Base-by-base conservation (phyloP, 1,284 basidiomycete genomes). In the Boletus semigastroideus region DNA sequence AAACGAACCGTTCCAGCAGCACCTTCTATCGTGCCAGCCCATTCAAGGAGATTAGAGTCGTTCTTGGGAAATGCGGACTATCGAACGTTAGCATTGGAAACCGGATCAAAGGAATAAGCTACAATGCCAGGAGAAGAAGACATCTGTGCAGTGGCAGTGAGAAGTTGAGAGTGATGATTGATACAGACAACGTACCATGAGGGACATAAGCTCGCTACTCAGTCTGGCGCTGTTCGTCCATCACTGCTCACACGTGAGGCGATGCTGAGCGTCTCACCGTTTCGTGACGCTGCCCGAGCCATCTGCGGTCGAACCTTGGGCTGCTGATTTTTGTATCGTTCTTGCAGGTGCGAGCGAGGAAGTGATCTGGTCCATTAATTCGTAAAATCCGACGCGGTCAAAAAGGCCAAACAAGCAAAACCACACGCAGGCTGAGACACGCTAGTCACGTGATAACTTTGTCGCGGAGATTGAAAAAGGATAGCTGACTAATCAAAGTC, bases 61-160 rank as follows among this genome's bases (percentile, higher is more conserved):
- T 80, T 84, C 65, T 87, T 90, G 1, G 90, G 89, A 64, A 92
- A 92, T 19, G 90, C 90, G 46, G 90, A 91, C 89, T 92, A 56
- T 5, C 19, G 2, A 12, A 46, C 46, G 17, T 38, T 63, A 63
- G 42, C 5, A 27, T 45, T 50, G 30, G 47, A 27, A 43, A 17
- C 42, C 33, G 43, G 33, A 30, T 45, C 12, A 16, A 42, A 28
- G 16, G 37, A 25, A 30, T 27, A 11, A 17, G 5, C 39, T 11
- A 92, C 89, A 63, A 91, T 90, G 54, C 89, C 89, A 52, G 89
- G 86, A 12, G 88, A 89, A 42, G 86, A 82, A 51, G 89, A 88
- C 90, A 92, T 91, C 89, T 92, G 54, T 46, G 11, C 38, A n/a
- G 40, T 25, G 44, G 31, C 12, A 42, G 50, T 63, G 49, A 59